Evolutionary conservation across 2,329 filamentous ascomycete species (phyloP), one percentile per base, ranked within the genome.

Genomic region (Fusarium nisikadoi): DNA sequence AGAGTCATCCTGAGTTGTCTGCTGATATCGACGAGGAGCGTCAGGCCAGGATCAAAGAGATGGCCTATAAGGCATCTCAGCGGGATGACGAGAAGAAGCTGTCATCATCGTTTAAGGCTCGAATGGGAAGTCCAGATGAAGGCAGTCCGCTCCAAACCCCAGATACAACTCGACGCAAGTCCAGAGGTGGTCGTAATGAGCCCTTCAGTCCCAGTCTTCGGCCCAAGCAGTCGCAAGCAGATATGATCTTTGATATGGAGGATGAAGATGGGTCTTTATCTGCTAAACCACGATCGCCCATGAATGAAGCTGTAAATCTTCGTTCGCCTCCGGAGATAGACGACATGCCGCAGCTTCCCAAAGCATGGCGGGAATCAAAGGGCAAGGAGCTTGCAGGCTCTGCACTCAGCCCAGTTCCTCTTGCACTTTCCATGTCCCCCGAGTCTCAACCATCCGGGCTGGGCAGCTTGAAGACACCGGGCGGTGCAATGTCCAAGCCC

Each of bases 191-290:
- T 25, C 83, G 81, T 19, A 90, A 90, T 70, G 89, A 90, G 67
- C 85, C 86, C 0, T 86, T 88, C 56, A 93, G 90, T 62, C 94
- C 94, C 2, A 85, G 83, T 23, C 84, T 96, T 47, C 91, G 89
- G 60, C 86, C 92, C 3, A 94, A 90, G 76, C 87, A 86, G 25
- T 95, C 92, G 1, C 84, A 87, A 3, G 87, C 86, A 41, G 95
- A 98, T 74, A 86, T 98, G 60, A 97, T 97, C 80, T 98, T 98
- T 78, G 90, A 94, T 72, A 98, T 98, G 94, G 95, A 97, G 65
- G 94, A 97, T 41, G 94, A 94, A 46, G 87, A 86, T 14, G 71
- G 76, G 1, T 76, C 80, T 11, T 74, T 72, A 3, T 62, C 73
- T 12, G 68, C 71, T 31, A 83, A 80, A 53, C 79, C 81, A 6